A percentile compares a stretch with the other conserved stretches of the same genome.
Evolutionary conservation across 345 rosid genomes (phyloP).

Genomic region (Eutrema yunnanense): DNA sequence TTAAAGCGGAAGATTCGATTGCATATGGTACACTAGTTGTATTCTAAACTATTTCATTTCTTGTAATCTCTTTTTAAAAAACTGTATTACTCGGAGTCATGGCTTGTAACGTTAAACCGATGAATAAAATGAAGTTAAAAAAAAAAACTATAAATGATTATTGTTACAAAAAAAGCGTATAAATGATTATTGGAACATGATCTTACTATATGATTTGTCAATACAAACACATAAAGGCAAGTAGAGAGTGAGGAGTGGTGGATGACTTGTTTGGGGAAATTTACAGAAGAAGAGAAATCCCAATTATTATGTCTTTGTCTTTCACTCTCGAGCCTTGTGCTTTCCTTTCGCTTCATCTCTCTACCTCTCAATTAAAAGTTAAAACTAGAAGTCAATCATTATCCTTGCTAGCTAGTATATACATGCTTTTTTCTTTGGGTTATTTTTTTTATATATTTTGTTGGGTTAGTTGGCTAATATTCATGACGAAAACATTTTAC

Average conservation of each 20-base stretch:
- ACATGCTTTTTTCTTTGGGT: not conserved
- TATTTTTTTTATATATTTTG: not conserved
- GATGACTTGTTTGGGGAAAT: constrained; percentile 28
- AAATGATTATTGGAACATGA: constrained; percentile 4
- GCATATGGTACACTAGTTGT: too few relatives aligned
- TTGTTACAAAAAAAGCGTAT: not conserved
- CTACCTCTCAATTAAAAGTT: not conserved
- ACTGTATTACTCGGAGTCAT: too few relatives aligned
- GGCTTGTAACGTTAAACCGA: too few relatives aligned
- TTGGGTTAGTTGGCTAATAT: not conserved
- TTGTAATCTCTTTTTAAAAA: too few relatives aligned
- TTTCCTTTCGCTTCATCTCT: constrained; percentile 5
- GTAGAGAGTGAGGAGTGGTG: constrained; percentile 9
- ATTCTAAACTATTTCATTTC: too few relatives aligned
- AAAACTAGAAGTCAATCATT: constrained; percentile 22
- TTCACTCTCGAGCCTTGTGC: constrained; percentile 30
- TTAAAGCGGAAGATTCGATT: too few relatives aligned
- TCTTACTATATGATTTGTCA: constrained; percentile 9
- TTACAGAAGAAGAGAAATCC: constrained; percentile 15
- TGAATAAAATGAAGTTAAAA: too few relatives aligned
- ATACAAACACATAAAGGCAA: not conserved
- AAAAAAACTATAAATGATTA: too few relatives aligned
- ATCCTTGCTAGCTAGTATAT: constrained; percentile 12
- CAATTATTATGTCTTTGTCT: constrained; percentile 28
- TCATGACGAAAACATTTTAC: not conserved